Evolutionary conservation across 371 early-diverging fungal genomes (phyloP), one percentile per base, ranked within the genome.

Genomic region (Massospora cicadina): DNA sequence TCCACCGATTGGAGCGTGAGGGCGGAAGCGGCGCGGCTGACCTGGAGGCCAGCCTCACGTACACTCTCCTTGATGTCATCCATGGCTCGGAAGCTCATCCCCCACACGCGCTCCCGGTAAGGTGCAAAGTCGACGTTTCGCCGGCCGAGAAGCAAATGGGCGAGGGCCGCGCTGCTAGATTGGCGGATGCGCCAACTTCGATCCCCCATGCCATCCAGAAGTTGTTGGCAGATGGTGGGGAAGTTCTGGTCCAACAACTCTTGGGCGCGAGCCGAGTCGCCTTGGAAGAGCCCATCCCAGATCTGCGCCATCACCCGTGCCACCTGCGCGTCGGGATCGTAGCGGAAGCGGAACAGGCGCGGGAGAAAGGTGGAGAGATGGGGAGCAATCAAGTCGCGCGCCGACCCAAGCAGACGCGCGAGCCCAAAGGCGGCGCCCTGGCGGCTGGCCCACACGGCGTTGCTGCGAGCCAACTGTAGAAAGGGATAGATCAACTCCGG

Each of bases 61-160:
- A 95, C 96, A 55, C 86, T 88, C 68, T 90, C 93, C 68, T 93
- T 93, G 68, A 95, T 91, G 65, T 95, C 96, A 69, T 95, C 96
- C 61, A 95, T 68, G 12, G 85, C 84, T 28, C 92, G 75, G 79
- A 95, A 94, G 26, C 82, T 79, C 88, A 91, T 89, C 29, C 73
- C 77, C 96, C 96, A 95, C 23, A 90, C 70, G 1, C 77, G 74
- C 64, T 90, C 85, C 54, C 92, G 66, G 62, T 87, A 84, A 0
- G 85, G 82, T 65, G 88, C 81, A 1, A 90, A 74, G 64, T 86
- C 81, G 28, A 72, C 77, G 21, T 86, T 70, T 33, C 80, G 77
- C 7, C 85, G 76, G 0, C 89, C 87, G 33, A 81, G 80, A 0
- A 90, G 75, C n/a, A 91, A 67, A 66, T 90, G 89, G 0, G 85